These are phyloP conservation scores for Bjerkandera adusta DNA, from an alignment of 1,284 basidiomycete genomes.

Conservation along the genomic window DNA sequence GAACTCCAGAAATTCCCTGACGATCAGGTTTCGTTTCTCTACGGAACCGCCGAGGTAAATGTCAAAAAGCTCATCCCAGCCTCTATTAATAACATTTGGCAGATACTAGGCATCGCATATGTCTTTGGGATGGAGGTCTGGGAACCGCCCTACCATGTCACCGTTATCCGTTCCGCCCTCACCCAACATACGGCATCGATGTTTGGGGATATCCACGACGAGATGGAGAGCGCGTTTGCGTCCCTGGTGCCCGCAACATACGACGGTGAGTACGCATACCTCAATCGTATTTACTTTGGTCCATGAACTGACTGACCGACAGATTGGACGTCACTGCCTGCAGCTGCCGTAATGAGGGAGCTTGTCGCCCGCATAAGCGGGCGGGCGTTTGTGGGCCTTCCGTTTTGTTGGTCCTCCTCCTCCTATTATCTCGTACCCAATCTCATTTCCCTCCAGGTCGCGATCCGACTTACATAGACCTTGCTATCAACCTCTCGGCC, in stretches of 20 bases:
- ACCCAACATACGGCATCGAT: conserved; percentile 21
- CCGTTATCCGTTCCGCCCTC: conserved; percentile 22
- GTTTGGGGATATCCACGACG: conserved; percentile 25
- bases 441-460: not conserved
- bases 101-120: no score
- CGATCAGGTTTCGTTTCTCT: conserved; percentile 35
- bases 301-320: not conserved
- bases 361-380: conserved; percentile 39
- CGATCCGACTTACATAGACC: not conserved
- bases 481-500: not conserved
- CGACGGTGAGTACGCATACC: conserved; percentile 10
- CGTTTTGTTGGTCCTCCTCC: conserved; percentile 33
- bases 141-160: conserved; percentile 24
- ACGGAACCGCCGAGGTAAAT: conserved; percentile 80
- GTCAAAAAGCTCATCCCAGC: no score
- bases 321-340: conserved; percentile 39
- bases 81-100: no score
- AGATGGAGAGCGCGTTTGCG: conserved; percentile 22
- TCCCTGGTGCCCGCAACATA: conserved; percentile 21
- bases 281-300: not conserved
- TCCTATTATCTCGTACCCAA: conserved; percentile 16
- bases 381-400: conserved; percentile 39
- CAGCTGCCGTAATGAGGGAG: conserved; percentile 32
- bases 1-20: conserved; percentile 40
- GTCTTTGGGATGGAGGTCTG: no score